phyloP scores from a whole-genome alignment of 1,139 yeast species.

The Magnusiomyces fungicola region DNA sequence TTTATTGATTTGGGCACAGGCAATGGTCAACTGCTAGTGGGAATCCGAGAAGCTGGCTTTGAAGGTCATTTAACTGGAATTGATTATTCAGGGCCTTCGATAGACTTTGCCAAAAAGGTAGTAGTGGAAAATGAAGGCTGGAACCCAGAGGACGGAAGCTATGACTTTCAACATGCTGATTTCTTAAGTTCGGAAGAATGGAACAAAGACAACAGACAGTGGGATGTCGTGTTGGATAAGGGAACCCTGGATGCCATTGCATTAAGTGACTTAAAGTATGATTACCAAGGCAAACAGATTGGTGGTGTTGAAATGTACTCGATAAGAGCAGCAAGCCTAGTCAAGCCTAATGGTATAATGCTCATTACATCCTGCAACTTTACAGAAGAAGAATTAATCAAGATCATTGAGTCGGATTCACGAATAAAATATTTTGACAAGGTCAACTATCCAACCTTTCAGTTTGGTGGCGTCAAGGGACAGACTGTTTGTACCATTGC shows the following conservation, averaged over 20 bases:
- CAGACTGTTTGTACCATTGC: slow-evolving; percentile 83
- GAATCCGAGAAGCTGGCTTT: slow-evolving; percentile 55
- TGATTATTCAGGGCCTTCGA: slow-evolving; percentile 78
- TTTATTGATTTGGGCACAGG: slow-evolving; percentile 91
- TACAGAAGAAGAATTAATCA: slow-evolving; percentile 64
- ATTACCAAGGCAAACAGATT: slow-evolving; percentile 28
- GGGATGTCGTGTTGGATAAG: slow-evolving; percentile 77
- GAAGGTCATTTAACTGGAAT: slow-evolving; percentile 55
- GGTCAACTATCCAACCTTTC: slow-evolving; percentile 69
- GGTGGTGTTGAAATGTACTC: slow-evolving; percentile 48
- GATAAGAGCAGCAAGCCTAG: slow-evolving; percentile 38
- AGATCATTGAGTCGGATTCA: slow-evolving; percentile 43
- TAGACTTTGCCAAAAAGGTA: slow-evolving; percentile 60
- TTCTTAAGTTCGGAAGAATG: slow-evolving; percentile 29
- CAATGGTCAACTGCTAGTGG: slow-evolving; percentile 80
- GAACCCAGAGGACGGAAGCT: slow-evolving; percentile 29
- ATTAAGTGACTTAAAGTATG: slow-evolving; percentile 52
- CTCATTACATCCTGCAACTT: slow-evolving; percentile 93
- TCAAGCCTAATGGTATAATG: slow-evolving; percentile 48
- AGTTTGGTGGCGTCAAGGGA: slow-evolving; percentile 85
- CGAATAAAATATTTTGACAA: slow-evolving; percentile 50
- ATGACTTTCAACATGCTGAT: slow-evolving; percentile 46
- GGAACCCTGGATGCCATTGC: slow-evolving; percentile 98
- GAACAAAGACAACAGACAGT: slow-evolving; percentile 38
- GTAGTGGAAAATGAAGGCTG: slow-evolving; percentile 40